A percentile compares a stretch with the other conserved stretches of the same genome.
These are phyloP conservation scores for Colletotrichum sp. DNA, from an alignment of 2,329 filamentous ascomycete species.

Conservation along the genomic window DNA sequence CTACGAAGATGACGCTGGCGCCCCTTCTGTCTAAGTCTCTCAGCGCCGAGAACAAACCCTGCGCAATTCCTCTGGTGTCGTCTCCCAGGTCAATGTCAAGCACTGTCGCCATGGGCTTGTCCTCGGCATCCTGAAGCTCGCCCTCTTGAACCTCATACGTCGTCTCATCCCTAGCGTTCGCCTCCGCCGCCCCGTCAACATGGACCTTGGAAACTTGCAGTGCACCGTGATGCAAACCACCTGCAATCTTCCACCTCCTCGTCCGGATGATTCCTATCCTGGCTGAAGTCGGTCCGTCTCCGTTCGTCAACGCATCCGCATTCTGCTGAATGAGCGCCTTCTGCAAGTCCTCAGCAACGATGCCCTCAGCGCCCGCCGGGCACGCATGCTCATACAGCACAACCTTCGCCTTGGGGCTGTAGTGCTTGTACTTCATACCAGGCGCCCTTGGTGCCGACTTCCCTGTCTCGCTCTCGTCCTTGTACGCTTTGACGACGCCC, in stretches of 20 bases:
- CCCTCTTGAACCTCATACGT: constrained; percentile 47
- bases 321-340: constrained; percentile 20
- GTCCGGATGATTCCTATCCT: constrained; percentile 63
- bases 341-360: constrained; percentile 39
- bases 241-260: constrained; percentile 53
- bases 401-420: constrained; percentile 88
- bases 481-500: constrained; percentile 76
- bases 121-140: constrained; percentile 37
- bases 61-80: constrained; percentile 76
- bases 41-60: constrained; percentile 86
- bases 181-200: constrained; percentile 26
- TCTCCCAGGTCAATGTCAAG: constrained; percentile 78
- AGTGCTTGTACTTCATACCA: constrained; percentile 99
- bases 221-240: constrained; percentile 40
- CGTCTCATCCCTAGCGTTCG: constrained; percentile 30
- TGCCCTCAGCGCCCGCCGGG: constrained; percentile 36
- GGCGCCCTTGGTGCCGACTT: constrained; percentile 78
- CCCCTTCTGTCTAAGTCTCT: constrained; percentile 81
- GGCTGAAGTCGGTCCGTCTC: constrained; percentile 19
- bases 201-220: constrained; percentile 32
- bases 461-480: constrained; percentile 73
- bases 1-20: constrained; percentile 87
- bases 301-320: constrained; percentile 24
- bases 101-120: constrained; percentile 43
- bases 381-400: constrained; percentile 74